These are phyloP conservation scores for Cytospora chrysosperma DNA, from an alignment of 2,329 filamentous ascomycete genomes.

Conservation along the genomic window DNA sequence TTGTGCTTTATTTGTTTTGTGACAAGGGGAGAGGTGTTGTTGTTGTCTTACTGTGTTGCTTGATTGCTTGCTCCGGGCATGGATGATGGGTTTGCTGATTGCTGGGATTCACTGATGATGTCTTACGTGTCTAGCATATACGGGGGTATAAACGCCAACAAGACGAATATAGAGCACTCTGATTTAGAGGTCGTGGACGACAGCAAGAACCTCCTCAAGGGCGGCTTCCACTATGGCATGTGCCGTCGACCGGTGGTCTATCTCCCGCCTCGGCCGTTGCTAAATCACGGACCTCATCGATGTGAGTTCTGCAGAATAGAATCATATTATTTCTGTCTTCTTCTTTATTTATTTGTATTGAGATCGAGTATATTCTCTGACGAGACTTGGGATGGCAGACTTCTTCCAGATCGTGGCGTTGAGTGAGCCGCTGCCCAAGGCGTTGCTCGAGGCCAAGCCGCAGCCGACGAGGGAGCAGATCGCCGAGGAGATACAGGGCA, in stretches of 20 bases:
- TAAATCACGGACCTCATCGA: constrained; percentile 51
- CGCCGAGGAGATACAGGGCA: constrained; percentile 43
- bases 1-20: too few species aligned
- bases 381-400: constrained; percentile 33
- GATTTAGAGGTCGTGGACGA: constrained; percentile 40
- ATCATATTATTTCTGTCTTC: background rate
- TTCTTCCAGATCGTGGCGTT: constrained; percentile 51
- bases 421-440: constrained; percentile 41
- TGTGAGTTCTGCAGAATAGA: constrained; percentile 36
- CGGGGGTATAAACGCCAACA: constrained; percentile 38
- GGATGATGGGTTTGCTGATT: too few species aligned
- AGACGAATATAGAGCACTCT: constrained; percentile 33
- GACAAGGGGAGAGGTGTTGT: too few species aligned
- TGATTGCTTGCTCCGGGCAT: background rate
- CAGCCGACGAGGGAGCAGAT: constrained; percentile 44
- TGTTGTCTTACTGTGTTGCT: too few species aligned
- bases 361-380: background rate
- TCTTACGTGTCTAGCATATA: constrained; percentile 35
- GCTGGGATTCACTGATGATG: background rate
- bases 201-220: constrained; percentile 35
- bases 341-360: too few species aligned
- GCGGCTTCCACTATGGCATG: constrained; percentile 48
- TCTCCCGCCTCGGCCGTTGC: constrained; percentile 44
- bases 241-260: constrained; percentile 43
- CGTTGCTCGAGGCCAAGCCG: constrained; percentile 37